Evolutionary conservation across 1,284 basidiomycete genomes (phyloP), one percentile per base, ranked within the genome.

Genomic region (Porodaedalea pini): DNA sequence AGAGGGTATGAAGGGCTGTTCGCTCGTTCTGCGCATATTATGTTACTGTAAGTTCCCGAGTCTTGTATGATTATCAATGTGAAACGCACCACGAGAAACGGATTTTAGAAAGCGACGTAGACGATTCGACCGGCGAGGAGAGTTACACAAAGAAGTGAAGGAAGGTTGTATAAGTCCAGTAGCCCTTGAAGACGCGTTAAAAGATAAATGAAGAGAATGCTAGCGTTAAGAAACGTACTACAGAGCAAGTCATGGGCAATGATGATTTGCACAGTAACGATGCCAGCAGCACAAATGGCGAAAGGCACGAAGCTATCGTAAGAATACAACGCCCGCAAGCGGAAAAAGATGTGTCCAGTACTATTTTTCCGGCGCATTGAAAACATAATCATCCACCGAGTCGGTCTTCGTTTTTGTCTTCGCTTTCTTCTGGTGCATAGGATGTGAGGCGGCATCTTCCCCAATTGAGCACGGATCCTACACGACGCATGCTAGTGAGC

Each of bases 81-180:
- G 15, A 48, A 41, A 70, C 83, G 71, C 63, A 90, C 88, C 39
- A 88, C 78, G 17, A 67, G 63, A 40, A 75, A 74, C 0, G 86
- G 78, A 65, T 88, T 78, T 39, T 75, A 70, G 68, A 94, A 86
- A 52, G 89, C 88, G 67, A 80, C 86, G 65, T 77, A 79, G 15
- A 89, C 73, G 44, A 84, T 84, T 47, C 74, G 71, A 3, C 77
- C 75, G 44, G 82, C 81, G 56, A 93, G 69, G 31, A 74, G 62
- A 45, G 79, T 76, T 73, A 67, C 92, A 92, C 5, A 77, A 63
- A 2, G 88, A 75, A n/a, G n/a, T n/a, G n/a, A 39, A 93, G 76
- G 2, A 95, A 95, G 2, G 90, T 82, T 19, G 90, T 87, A 69
- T 94, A 91, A 53, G 90, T 94, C 67, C 89, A 78, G 70, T 90